These are phyloP conservation scores for Irpex lacteus DNA, from an alignment of 1,284 basidiomycete genomes.

Conservation along the genomic window DNA sequence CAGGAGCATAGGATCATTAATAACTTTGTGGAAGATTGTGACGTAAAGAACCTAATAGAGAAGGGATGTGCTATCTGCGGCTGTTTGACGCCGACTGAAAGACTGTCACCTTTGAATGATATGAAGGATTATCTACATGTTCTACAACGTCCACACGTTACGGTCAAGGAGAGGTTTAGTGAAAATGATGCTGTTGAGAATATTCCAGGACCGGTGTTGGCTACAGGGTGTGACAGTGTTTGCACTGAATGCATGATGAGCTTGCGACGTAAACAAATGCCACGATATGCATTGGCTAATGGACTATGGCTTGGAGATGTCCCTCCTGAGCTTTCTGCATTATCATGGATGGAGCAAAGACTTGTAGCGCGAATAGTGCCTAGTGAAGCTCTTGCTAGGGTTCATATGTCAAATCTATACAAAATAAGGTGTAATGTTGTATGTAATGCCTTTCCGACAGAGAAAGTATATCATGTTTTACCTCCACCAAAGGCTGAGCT, in stretches of 20 bases:
- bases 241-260: slow-evolving; percentile 2
- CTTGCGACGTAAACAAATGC: slow-evolving; percentile 18
- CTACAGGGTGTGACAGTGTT: neutral
- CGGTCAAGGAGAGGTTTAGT: neutral
- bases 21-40: neutral
- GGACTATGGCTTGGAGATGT: slow-evolving; percentile 39
- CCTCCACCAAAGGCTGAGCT: slow-evolving; percentile 10
- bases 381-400: neutral
- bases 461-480: slow-evolving; percentile 4
- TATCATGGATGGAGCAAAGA: slow-evolving; percentile 32
- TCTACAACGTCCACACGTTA: neutral
- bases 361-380: slow-evolving; percentile 11
- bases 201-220: slow-evolving; percentile 10
- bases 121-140: neutral
- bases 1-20: neutral
- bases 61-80: slow-evolving; percentile 13
- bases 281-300: slow-evolving; percentile 29
- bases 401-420: slow-evolving; percentile 12
- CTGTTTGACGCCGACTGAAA: neutral
- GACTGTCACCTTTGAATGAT: neutral
- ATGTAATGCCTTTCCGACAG: slow-evolving; percentile 5
- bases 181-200: neutral
- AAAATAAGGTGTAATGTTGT: slow-evolving; percentile 13
- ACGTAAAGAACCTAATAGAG: slow-evolving; percentile 6
- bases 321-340: slow-evolving; percentile 23